Base-by-base conservation (phyloP, 352 stramenopile species). In the Globisporangium parvum region DNA sequence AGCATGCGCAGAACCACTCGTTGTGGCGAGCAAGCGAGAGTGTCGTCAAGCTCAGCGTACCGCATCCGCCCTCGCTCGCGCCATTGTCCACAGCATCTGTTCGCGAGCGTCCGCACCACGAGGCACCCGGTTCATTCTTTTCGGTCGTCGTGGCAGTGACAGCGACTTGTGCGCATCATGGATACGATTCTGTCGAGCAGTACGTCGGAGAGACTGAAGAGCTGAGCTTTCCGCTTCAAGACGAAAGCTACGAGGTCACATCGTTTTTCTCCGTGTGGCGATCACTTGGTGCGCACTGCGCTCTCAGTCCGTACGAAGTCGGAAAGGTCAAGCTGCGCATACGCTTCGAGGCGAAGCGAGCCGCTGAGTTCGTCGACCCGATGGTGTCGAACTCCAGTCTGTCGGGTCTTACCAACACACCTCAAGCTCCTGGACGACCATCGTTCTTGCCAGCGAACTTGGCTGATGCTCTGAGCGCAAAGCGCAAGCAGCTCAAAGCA, bases 401-500 rank as follows among this genome's bases (percentile, higher is more conserved):
- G 31, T 35, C 31, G 31, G 10, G 5, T 11, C 2, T 6, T 35
- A 56, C 10, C 57, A 57, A 41, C 51, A 26, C 40, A 45, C 26
- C 2, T 2, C 26, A 51, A 28, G 11, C 9, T 6, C 48, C 40
- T n/a, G 35, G 15, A 24, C 50, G 49, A 24, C 40, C 40, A 18
- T 46, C 56, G 50, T 58, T 58, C 31, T 44, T 69, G 10, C 55
- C 65, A 23, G 49, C 23, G 2, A 69, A 68, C 26, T 71, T 79
- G 51, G 56, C 55, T 42, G 62, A 73, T 52, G 68, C 62, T 17
- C 60, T 79, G 4, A 61, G 67, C 42, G 46, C 67, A 12, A 75
- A 78, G 44, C 67, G 67, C 15, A 78, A 78, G 42, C 68, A 78
- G 47, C 64, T 78, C 45, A 71, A 67, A 62, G 56, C 61, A 11